Percentiles rank a stretch among this genome's conserved stretches.
Conservation (phyloP, 2,329 filamentous ascomycete species). For the Corniculantispora saksenae region DNA sequence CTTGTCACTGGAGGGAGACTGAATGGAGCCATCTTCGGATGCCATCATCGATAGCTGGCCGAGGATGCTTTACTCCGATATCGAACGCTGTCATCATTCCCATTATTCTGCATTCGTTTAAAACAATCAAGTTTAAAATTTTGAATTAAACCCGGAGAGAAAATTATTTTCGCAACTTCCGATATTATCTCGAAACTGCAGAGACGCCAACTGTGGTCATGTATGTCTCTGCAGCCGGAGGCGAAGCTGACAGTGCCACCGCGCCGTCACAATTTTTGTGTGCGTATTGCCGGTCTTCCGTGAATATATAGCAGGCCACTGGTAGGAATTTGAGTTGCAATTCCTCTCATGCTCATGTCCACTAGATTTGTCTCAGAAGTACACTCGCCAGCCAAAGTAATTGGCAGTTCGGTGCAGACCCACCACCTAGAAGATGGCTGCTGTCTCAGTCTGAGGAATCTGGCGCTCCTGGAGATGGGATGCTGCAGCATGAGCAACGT, state of each 20-base stretch:
- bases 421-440: not conserved
- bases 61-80: not conserved
- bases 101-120: too few species aligned
- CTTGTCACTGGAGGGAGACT: not conserved
- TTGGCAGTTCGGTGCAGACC: not conserved
- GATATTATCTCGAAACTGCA: too few species aligned
- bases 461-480: not conserved
- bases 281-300: not conserved
- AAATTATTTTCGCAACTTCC: too few species aligned
- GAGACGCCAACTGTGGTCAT: too few species aligned
- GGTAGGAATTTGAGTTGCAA: conserved; percentile 4
- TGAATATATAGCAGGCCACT: not conserved
- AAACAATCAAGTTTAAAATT: too few species aligned
- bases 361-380: conserved; percentile 1
- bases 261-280: too few species aligned
- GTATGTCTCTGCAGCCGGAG: too few species aligned
- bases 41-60: too few species aligned
- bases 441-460: conserved; percentile 16
- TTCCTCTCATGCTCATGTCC: not conserved
- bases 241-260: not conserved
- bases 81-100: not conserved
- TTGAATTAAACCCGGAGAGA: too few species aligned
- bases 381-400: not conserved
- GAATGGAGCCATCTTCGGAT: too few species aligned
- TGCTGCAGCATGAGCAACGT: not conserved